Evolutionary conservation across 768 basidiomycete species (phyloP).

Genomic region (Macrocybe gigantea): DNA sequence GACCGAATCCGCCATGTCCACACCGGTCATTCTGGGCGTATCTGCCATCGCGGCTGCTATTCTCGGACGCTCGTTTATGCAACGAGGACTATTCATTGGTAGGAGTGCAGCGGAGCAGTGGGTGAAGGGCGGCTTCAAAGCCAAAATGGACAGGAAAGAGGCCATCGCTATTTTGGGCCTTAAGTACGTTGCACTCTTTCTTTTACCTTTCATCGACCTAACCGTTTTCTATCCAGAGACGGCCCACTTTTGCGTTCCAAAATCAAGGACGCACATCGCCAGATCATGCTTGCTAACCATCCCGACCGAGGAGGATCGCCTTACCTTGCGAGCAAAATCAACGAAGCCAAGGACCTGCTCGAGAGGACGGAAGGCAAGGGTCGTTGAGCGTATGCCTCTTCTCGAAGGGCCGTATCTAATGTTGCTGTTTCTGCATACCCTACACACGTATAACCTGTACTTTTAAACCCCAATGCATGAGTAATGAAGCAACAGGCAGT

Average conservation of each 20-base stretch:
- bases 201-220: constrained; percentile 5
- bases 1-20: constrained; percentile 49
- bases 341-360: constrained; percentile 92
- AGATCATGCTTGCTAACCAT: constrained; percentile 98
- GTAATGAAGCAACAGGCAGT: no score
- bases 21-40: constrained; percentile 70
- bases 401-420: no score
- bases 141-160: constrained; percentile 95
- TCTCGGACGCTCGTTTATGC: constrained; percentile 65
- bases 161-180: constrained; percentile 88
- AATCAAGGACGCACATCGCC: constrained; percentile 93
- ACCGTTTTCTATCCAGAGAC: constrained; percentile 49
- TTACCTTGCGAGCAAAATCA: constrained; percentile 97
- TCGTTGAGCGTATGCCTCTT: constrained; percentile 14
- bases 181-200: constrained; percentile 54
- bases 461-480: no score
- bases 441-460: no score
- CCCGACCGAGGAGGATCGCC: constrained; percentile 99
- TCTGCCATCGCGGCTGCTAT: constrained; percentile 74
- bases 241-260: constrained; percentile 65
- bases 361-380: constrained; percentile 68
- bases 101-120: constrained; percentile 73
- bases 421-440: no score
- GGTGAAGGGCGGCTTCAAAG: constrained; percentile 89
- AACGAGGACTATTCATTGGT: constrained; percentile 53